A percentile compares a stretch with the other conserved stretches of the same genome.
These are phyloP conservation scores for Solanum sparsipilum DNA, from an alignment of 257 asterid genomes.

Conservation along the genomic window DNA sequence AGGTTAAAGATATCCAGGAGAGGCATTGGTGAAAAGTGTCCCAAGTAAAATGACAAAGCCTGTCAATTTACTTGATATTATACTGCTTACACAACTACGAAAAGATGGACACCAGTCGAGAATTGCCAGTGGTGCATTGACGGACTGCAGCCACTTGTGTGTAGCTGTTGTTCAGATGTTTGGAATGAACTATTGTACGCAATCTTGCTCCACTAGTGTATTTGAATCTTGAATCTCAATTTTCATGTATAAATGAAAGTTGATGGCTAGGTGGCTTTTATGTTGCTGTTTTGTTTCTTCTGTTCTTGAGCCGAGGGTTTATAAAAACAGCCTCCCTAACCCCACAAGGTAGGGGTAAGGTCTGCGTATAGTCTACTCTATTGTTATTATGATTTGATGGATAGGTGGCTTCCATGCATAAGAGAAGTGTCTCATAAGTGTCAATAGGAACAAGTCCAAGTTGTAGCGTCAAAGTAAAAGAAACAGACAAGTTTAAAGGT, in stretches of 20 bases:
- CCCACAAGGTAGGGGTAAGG: background rate
- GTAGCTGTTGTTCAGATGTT: too few relatives aligned
- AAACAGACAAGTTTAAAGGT: background rate
- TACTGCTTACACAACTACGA: constrained; percentile 37
- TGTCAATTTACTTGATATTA: constrained; percentile 43
- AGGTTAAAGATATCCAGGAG: constrained; percentile 41
- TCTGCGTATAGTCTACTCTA: background rate
- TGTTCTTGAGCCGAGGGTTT: background rate
- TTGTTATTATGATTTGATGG: background rate
- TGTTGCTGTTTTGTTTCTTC: background rate
- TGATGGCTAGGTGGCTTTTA: background rate
- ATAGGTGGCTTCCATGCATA: background rate
- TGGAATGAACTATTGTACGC: constrained; percentile 14
- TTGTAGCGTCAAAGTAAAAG: background rate
- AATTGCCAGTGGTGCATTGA: too few relatives aligned
- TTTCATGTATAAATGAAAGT: background rate
- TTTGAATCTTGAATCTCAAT: background rate
- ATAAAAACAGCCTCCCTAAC: background rate
- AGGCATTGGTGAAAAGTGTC: constrained; percentile 46
- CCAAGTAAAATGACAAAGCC: constrained; percentile 32
- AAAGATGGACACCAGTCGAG: constrained; percentile 34
- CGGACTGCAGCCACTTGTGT: too few relatives aligned
- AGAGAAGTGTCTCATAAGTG: background rate
- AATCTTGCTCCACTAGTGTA: constrained; percentile 1
- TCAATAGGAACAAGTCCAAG: background rate